Conservation (phyloP, 306 rosid genomes). For the Cucurbita argyrosperma region DNA sequence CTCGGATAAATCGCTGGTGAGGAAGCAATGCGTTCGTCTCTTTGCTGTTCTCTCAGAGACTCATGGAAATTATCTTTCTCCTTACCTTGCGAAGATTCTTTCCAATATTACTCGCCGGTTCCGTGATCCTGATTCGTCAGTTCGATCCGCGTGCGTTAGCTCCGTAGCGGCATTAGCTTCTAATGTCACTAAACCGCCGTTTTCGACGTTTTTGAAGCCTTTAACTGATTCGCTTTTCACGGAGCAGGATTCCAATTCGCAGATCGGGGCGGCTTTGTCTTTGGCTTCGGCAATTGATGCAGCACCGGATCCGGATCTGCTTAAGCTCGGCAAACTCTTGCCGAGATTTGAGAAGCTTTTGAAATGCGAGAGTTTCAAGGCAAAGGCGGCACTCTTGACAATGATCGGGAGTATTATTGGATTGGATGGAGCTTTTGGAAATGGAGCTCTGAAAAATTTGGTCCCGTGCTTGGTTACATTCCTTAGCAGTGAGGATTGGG, state of each 20-base stretch:
- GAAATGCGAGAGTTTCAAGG: conserved; percentile 58
- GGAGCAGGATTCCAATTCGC: conserved; percentile 76
- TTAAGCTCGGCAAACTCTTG: conserved; percentile 52
- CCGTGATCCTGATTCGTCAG: conserved; percentile 83
- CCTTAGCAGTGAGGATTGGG: conserved; percentile 65
- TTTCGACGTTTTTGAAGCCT: conserved; percentile 57
- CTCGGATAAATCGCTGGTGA: conserved; percentile 68
- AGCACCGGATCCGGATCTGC: conserved; percentile 61
- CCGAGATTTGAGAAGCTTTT: conserved; percentile 69
- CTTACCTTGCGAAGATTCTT: conserved; percentile 55
- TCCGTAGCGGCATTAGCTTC: conserved; percentile 58
- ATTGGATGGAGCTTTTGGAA: conserved; percentile 49
- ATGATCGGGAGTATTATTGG: conserved; percentile 55
- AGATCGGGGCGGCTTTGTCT: conserved; percentile 77
- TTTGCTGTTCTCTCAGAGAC: conserved; percentile 50
- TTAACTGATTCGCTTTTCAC: conserved; percentile 71
- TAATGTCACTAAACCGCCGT: conserved; percentile 58
- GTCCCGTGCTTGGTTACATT: conserved; percentile 53
- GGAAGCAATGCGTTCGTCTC: conserved; percentile 70
- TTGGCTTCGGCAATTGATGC: conserved; percentile 63
- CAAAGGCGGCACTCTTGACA: conserved; percentile 59
- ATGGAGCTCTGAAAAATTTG: conserved; percentile 35
- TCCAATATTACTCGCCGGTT: conserved; percentile 47
- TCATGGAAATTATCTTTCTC: conserved; percentile 62
- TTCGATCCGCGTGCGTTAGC: conserved; percentile 78